phyloP scores from a whole-genome alignment of 2,329 filamentous ascomycete genomes.

The Fusarium sp. region DNA sequence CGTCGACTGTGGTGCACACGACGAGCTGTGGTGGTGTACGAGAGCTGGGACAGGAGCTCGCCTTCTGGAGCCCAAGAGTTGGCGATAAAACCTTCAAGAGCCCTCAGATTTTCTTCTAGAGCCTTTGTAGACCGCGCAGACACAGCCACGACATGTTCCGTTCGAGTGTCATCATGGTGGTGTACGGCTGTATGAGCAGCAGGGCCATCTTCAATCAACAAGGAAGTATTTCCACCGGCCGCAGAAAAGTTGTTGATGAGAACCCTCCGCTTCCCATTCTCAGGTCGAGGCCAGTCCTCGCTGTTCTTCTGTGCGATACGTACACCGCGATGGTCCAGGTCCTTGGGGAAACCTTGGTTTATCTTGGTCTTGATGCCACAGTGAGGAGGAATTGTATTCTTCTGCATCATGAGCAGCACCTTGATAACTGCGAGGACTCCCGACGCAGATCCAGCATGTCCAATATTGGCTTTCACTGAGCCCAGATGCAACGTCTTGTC shows the following conservation, averaged over 20 bases:
- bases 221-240: neutral
- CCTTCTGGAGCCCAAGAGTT: neutral
- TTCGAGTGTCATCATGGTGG: neutral
- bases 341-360: neutral
- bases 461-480: conserved; percentile 72
- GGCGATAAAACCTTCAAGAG: neutral
- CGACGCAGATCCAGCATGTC: conserved; percentile 58
- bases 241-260: conserved; percentile 2
- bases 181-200: too few species aligned
- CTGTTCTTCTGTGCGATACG: neutral
- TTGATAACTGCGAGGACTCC: neutral
- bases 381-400: conserved; percentile 36
- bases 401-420: conserved; percentile 1
- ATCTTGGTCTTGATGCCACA: conserved; percentile 10
- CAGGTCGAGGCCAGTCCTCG: neutral
- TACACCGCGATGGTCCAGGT: neutral
- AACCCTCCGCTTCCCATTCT: neutral
- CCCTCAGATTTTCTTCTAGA: neutral
- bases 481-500: conserved; percentile 68
- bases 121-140: neutral
- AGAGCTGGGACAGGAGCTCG: neutral
- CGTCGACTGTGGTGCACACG: neutral
- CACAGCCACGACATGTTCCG: neutral
- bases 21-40: neutral
- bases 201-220: neutral